phyloP scores from a whole-genome alignment of 371 early-diverging fungal species.

The Dinochytrium kinnereticum region DNA sequence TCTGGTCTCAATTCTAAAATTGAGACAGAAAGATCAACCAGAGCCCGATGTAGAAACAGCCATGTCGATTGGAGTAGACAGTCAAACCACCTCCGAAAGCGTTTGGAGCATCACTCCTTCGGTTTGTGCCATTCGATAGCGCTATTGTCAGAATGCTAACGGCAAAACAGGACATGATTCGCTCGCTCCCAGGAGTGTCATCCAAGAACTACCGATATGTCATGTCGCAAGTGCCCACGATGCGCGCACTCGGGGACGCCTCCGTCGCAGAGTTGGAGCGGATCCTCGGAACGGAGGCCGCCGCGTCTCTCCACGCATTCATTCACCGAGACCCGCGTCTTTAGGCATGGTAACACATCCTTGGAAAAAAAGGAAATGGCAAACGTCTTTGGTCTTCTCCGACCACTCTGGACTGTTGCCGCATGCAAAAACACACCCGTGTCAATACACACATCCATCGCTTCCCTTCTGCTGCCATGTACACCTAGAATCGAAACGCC shows the following conservation, averaged over 20 bases:
- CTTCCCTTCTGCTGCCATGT: no score
- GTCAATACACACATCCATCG: no score
- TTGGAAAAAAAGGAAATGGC: no score
- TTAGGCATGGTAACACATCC: background rate
- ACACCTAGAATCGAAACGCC: no score
- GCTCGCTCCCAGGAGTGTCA: constrained; percentile 84
- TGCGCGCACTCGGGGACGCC: constrained; percentile 66
- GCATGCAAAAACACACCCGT: no score
- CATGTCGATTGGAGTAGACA: constrained; percentile 74
- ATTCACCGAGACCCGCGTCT: constrained; percentile 25
- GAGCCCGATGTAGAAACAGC: constrained; percentile 78
- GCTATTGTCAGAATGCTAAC: background rate
- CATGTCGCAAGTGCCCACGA: constrained; percentile 66
- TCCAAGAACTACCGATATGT: constrained; percentile 75
- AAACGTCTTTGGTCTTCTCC: no score
- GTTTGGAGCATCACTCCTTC: constrained; percentile 72
- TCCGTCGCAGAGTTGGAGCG: constrained; percentile 50
- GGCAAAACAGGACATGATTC: constrained; percentile 68
- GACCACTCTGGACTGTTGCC: no score
- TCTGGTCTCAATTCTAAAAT: background rate
- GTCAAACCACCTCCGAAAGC: constrained; percentile 64
- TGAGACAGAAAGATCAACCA: constrained; percentile 65
- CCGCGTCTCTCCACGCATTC: constrained; percentile 61
- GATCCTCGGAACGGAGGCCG: constrained; percentile 65
- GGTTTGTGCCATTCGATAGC: constrained; percentile 43